Base-by-base conservation (phyloP, 139 green algal species). In the Chlorella sp. region DNA sequence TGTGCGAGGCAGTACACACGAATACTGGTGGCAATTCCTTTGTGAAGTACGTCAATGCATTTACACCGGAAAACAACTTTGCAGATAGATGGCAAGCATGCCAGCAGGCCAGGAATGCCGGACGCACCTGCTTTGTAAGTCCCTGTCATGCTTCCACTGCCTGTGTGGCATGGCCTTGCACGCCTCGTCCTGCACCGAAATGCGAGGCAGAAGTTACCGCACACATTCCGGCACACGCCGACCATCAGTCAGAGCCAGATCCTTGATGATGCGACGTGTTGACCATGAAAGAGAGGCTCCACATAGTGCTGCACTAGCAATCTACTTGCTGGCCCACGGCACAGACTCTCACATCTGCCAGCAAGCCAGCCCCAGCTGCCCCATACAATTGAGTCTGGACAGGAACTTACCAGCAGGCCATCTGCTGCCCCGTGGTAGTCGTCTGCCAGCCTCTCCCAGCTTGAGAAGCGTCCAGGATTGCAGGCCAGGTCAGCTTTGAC, bases 391-490 rank as follows among this genome's bases (percentile, higher is more conserved):
- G 68, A 42, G 71, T 37, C 16, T 24, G 39, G 3, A 28, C 12
- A 28, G 0, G 0, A 18, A 9, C 85, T 53, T n/a, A 83, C 85
- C 71, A 89, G 71, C 85, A 89, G 48, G 42, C 53, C 48, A 39
- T 89, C 85, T 1, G 85, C 71, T 19, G 85, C 85, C 0, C 3
- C 53, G 18, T 89, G 85, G 48, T 83, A 89, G 21, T 73, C 71
- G 0, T 19, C 42, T 2, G 85, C 85, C 85, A 89, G 85, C 39
- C 57, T 60, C 85, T 83, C 85, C 85, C 69, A 89, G 53, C 42
- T 83, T 42, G 37, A 32, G 0, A 24, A 75, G 19, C 71, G 85
- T 0, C 24, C 32, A 1, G 85, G 85, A n/a, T 69, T 60, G n/a
- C 60, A 82, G 16, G 16, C 32, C 69, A 89, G 48, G 48, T 89